Percentiles rank a stretch among this genome's conserved stretches.
These are phyloP conservation scores for Talaromyces sp. DNA, from an alignment of 2,329 filamentous ascomycete genomes.

Conservation along the genomic window DNA sequence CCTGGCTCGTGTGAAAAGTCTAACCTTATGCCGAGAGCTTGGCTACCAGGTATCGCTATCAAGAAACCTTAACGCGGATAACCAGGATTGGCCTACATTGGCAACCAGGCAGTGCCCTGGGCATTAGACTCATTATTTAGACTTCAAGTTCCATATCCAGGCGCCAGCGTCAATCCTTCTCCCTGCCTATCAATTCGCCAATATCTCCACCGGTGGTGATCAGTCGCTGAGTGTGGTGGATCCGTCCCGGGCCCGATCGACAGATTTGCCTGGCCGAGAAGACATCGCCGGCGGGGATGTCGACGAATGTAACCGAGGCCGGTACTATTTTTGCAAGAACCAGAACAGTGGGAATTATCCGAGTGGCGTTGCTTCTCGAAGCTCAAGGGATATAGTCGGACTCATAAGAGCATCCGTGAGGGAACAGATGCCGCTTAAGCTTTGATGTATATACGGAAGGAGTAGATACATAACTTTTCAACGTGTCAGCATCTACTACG, in stretches of 20 bases:
- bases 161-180: not conserved
- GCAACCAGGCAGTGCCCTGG: not conserved
- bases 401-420: not conserved
- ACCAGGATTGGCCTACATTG: not conserved
- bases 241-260: not conserved
- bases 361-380: not conserved
- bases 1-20: not conserved
- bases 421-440: no score
- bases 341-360: not conserved
- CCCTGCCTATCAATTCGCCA: not conserved
- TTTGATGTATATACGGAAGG: no score
- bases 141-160: not conserved
- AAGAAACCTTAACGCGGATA: not conserved
- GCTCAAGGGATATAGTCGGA: not conserved
- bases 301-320: not conserved
- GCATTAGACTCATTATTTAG: not conserved
- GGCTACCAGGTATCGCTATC: not conserved
- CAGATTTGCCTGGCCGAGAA: not conserved
- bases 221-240: not conserved
- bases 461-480: not conserved
- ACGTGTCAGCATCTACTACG: not conserved
- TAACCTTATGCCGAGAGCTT: not conserved
- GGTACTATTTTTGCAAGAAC: not conserved
- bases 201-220: not conserved
- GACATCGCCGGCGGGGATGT: not conserved